Conservation (phyloP, 2,329 filamentous ascomycete genomes). For the Aciculosporium take region DNA sequence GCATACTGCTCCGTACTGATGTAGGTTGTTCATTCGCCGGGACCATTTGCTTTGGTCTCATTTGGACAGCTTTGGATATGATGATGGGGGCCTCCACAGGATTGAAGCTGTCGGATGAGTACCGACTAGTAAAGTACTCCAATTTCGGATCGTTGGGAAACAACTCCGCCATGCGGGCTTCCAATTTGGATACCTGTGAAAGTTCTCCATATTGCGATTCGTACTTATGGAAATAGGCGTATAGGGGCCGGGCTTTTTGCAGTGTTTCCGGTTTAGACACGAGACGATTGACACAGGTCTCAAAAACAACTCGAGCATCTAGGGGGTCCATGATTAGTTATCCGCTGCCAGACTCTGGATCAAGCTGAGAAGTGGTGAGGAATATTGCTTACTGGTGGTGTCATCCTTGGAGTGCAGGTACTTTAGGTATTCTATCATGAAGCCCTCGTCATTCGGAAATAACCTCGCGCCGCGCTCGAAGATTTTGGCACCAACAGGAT, state of each 20-base stretch:
- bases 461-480: slow-evolving; percentile 88
- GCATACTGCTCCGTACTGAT: slow-evolving; percentile 32
- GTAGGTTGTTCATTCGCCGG: slow-evolving; percentile 38
- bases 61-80: slow-evolving; percentile 67
- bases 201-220: slow-evolving; percentile 91
- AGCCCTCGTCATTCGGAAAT: slow-evolving; percentile 85
- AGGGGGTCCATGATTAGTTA: slow-evolving; percentile 9
- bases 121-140: slow-evolving; percentile 61
- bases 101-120: slow-evolving; percentile 58
- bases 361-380: neutral
- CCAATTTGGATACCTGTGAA: slow-evolving; percentile 76
- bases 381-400: slow-evolving; percentile 60
- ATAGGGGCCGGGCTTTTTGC: slow-evolving; percentile 68
- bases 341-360: neutral
- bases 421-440: slow-evolving; percentile 91
- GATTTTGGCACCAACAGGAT: slow-evolving; percentile 82
- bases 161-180: slow-evolving; percentile 85
- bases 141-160: slow-evolving; percentile 78
- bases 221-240: slow-evolving; percentile 86
- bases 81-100: slow-evolving; percentile 70
- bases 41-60: slow-evolving; percentile 46
- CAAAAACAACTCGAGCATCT: slow-evolving; percentile 93
- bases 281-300: slow-evolving; percentile 77
- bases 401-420: slow-evolving; percentile 87
- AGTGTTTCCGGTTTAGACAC: slow-evolving; percentile 61